A percentile compares a stretch with the other conserved stretches of the same genome.
Evolutionary conservation across 192 early-diverging fungal species (phyloP).

Genomic region (Coemansia sp.): DNA sequence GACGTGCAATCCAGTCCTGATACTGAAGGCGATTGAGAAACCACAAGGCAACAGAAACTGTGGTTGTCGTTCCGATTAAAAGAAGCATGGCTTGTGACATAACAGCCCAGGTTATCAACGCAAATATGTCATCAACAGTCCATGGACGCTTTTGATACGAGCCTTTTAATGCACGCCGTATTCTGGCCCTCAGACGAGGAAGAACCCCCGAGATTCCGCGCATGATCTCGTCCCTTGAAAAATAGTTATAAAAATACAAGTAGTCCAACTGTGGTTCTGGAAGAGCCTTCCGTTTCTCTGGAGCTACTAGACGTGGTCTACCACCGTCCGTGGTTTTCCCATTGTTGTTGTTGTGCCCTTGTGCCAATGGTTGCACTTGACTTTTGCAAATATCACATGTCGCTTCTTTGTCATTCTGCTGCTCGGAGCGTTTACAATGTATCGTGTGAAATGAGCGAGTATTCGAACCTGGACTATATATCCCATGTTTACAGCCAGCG

Average conservation of each 20-base stretch:
- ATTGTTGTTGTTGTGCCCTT: too few relatives aligned
- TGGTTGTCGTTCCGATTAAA: constrained; percentile 86
- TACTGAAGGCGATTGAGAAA: constrained; percentile 82
- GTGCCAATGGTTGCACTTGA: background rate
- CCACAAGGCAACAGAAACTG: constrained; percentile 75
- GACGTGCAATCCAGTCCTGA: constrained; percentile 80
- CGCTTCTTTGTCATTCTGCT: background rate
- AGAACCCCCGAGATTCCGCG: constrained; percentile 61
- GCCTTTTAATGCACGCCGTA: constrained; percentile 61
- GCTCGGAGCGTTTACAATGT: background rate
- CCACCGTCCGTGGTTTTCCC: background rate
- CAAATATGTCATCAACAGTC: constrained; percentile 86
- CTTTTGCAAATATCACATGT: background rate
- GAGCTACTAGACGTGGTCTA: constrained; percentile 22
- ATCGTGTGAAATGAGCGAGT: background rate
- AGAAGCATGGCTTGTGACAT: constrained; percentile 84
- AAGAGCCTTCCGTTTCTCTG: constrained; percentile 21
- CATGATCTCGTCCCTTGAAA: constrained; percentile 54
- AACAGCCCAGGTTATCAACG: constrained; percentile 85
- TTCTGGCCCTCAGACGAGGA: constrained; percentile 60
- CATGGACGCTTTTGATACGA: constrained; percentile 70
- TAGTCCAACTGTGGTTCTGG: constrained; percentile 37
- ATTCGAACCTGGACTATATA: background rate
- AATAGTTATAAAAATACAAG: constrained; percentile 38
- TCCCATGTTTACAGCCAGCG: background rate